phyloP scores from a whole-genome alignment of 2,329 filamentous ascomycete genomes.

The Cladosporium sp. region DNA sequence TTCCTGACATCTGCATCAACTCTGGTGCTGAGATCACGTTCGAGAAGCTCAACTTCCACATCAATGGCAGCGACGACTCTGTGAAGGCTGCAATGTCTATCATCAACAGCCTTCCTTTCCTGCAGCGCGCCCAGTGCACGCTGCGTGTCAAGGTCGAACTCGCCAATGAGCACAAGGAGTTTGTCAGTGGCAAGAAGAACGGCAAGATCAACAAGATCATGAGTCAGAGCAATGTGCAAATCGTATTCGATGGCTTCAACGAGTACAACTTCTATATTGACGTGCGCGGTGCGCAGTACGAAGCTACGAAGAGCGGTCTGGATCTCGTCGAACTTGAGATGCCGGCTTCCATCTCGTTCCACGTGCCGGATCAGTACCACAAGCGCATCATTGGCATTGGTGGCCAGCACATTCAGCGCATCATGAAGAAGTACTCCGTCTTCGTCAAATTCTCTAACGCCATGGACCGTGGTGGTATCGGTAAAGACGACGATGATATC shows the following conservation, averaged over 20 bases:
- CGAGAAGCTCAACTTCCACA: conserved; percentile 87
- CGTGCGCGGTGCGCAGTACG: conserved; percentile 86
- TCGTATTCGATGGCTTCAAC: conserved; percentile 98
- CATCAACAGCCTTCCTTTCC: conserved; percentile 86
- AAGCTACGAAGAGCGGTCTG: conserved; percentile 88
- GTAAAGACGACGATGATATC: conserved; percentile 94
- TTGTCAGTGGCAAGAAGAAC: conserved; percentile 99
- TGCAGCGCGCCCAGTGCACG: conserved; percentile 80
- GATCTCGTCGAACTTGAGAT: conserved; percentile 96
- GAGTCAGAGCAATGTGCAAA: conserved; percentile 98
- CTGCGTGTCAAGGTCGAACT: conserved; percentile 98
- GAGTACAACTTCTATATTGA: conserved; percentile 99
- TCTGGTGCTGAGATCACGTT: conserved; percentile 93
- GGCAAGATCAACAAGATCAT: conserved; percentile 99
- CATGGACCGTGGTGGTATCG: conserved; percentile 92
- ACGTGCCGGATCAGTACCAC: conserved; percentile 97
- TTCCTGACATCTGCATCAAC: conserved; percentile 92
- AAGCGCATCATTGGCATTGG: conserved; percentile 99
- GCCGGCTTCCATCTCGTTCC: conserved; percentile 98
- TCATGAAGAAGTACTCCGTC: conserved; percentile 99
- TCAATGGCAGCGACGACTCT: conserved; percentile 92
- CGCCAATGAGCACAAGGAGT: conserved; percentile 98
- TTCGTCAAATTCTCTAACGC: conserved; percentile 99
- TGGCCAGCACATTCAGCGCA: conserved; percentile 96
- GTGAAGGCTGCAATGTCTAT: conserved; percentile 95